Evolutionary conservation across 495 filamentous ascomycete species (phyloP), one percentile per base, ranked within the genome.

Genomic region (Bacidia gigantensis): DNA sequence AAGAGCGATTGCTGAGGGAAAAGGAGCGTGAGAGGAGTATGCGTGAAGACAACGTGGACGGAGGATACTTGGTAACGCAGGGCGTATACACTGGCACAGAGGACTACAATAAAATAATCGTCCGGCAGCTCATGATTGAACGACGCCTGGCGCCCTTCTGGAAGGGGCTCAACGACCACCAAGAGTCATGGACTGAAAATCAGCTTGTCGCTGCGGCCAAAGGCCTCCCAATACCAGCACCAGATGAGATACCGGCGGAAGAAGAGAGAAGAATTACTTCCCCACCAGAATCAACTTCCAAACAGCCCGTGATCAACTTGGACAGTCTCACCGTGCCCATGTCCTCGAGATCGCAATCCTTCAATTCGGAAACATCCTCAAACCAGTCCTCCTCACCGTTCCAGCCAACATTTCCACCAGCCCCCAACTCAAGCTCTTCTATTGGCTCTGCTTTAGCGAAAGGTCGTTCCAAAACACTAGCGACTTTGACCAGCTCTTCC

Each of bases 71-170:
- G 25, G 92, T 97, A 38, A 98, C 92, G 0, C 81, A 95, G 65
- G 92, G 92, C 22, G 83, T 88, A 38, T 98, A 98, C 62, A 89
- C 84, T 5, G 86, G 90, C 2, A 71, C 80, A 17, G 92, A 98
- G 65, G 92, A 98, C 65, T 98, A 88, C 62, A 95, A 81, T 68
- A 96, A 97, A 63, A 71, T 72, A 39, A 73, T 89, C 26, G 92
- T 97, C 40, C 79, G 93, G 59, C 90, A 95, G 64, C 71, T 98
- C 55, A 92, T 94, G 82, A 87, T 97, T 64, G 92, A 97, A 67
- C 79, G 92, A 53, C 82, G 86, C 53, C 65, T 98, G 51, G 90
- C 92, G 21, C 92, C 92, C 0, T 97, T 98, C 61, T 98, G 89
- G 84, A 81, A 84, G 65, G 92, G 93, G 2, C 72, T 98, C 11